Evolutionary conservation across 1,284 basidiomycete genomes (phyloP).

Genomic region (Exobasidium cylindrosporum): DNA sequence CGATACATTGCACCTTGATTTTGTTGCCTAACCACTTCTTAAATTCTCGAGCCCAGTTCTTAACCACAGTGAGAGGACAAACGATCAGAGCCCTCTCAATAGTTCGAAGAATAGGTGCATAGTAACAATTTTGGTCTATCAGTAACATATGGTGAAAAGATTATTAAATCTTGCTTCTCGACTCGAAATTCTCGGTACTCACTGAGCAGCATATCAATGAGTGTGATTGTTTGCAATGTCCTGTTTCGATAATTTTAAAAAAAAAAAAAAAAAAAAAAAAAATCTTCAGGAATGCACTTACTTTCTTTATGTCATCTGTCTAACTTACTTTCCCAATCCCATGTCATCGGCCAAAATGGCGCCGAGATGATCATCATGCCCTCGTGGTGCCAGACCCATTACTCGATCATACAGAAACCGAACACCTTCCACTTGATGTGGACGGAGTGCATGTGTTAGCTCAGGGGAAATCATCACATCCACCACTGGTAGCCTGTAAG

Average conservation of each 20-base stretch:
- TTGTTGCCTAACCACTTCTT: conserved; percentile 76
- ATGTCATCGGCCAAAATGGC: conserved; percentile 99
- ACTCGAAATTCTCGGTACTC: conserved; percentile 14
- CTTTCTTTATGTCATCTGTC: not conserved
- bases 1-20: conserved; percentile 73
- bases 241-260: not conserved
- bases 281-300: not conserved
- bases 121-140: conserved; percentile 39
- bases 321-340: conserved; percentile 51
- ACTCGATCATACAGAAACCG: conserved; percentile 97
- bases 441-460: conserved; percentile 80
- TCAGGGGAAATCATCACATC: conserved; percentile 88
- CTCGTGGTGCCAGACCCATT: conserved; percentile 69
- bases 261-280: not conserved
- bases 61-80: conserved; percentile 87
- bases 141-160: not conserved
- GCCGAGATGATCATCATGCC: conserved; percentile 52
- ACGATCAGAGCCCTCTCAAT: conserved; percentile 64
- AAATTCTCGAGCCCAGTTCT: conserved; percentile 96
- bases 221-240: conserved; percentile 50
- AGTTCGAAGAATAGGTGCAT: conserved; percentile 33
- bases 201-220: conserved; percentile 47
- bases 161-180: not conserved
- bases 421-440: conserved; percentile 97
- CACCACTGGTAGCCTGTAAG: conserved; percentile 46